Base-by-base conservation (phyloP, 805 yeast species). In the Schizosaccharomyces osmophilus region DNA sequence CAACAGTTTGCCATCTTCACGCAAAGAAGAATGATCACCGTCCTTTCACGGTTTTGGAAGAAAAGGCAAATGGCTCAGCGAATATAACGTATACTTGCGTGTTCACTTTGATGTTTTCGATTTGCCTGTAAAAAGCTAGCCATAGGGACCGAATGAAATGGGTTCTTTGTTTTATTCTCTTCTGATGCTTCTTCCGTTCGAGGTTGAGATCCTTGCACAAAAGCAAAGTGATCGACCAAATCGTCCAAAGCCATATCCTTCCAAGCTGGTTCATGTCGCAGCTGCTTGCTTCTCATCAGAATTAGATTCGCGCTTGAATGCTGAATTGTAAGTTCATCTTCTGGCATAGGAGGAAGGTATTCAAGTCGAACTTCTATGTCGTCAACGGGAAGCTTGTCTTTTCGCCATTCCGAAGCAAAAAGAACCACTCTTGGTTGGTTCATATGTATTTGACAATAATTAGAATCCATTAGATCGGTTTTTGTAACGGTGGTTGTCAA, bases 381-480 rank as follows among this genome's bases (percentile, higher is more conserved):
- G 45, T 69, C 73, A 29, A 66, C 65, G 59, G 66, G 67, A 19
- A 71, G 64, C 57, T 66, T 66, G 62, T 65, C 67, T 48, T 65
- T 55, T 58, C 66, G 64, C 73, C 73, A 72, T 31, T 69, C 67
- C 17, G 67, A 67, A 54, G 67, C 68, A 22, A 65, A 62, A 3
- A 65, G 63, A 26, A 66, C 72, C n/a, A 67, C 61, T 19, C 69
- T 64, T 9, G 69, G 64, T 4, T 65, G 61, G 2, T 62, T 62
- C 59, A 68, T 65, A 60, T 71, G 73, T 29, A 68, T 63, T n/a
- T 68, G 68, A 29, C 68, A 61, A 36, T 71, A 63, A 42, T 69
- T 69, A 3, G 73, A 69, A 65, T 71, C 74, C 59, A 64, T 63
- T 65, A 11, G 61, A 51, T 22, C 8, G n/a, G 11, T 17, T 45